Conservation (phyloP, 257 asterid species). For the Petrea volubilis region DNA sequence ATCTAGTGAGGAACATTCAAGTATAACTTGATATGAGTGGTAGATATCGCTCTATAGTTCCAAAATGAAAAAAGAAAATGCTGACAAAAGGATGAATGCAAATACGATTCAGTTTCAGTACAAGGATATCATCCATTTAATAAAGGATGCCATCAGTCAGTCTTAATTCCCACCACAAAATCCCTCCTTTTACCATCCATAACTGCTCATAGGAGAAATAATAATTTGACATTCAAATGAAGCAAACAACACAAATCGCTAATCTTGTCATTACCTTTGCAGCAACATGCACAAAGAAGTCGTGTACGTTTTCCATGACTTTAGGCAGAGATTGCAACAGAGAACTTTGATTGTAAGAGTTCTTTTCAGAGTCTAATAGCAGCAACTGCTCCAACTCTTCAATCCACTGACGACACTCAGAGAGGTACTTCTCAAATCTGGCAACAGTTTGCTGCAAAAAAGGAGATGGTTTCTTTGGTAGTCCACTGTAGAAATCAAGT, state of each 20-base stretch:
- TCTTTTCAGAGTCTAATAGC: conserved; percentile 61
- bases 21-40: conserved; percentile 4
- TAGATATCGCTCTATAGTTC: neutral
- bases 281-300: conserved; percentile 93
- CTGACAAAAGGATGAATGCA: neutral
- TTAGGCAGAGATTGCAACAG: conserved; percentile 91
- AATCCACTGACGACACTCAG: conserved; percentile 87
- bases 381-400: conserved; percentile 94
- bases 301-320: conserved; percentile 90
- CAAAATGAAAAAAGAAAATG: neutral
- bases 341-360: conserved; percentile 49
- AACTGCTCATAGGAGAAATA: neutral
- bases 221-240: neutral
- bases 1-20: neutral
- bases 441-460: conserved; percentile 84
- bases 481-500: conserved; percentile 84
- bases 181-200: conserved; percentile 7
- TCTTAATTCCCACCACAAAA: conserved; percentile 13
- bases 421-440: conserved; percentile 87
- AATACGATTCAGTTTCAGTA: neutral
- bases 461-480: conserved; percentile 91
- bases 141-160: neutral
- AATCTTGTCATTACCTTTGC: conserved; percentile 70
- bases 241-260: neutral
- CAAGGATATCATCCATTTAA: neutral